These are phyloP conservation scores for Globisporangium okanoganense DNA, from an alignment of 352 stramenopile genomes.

Conservation along the genomic window DNA sequence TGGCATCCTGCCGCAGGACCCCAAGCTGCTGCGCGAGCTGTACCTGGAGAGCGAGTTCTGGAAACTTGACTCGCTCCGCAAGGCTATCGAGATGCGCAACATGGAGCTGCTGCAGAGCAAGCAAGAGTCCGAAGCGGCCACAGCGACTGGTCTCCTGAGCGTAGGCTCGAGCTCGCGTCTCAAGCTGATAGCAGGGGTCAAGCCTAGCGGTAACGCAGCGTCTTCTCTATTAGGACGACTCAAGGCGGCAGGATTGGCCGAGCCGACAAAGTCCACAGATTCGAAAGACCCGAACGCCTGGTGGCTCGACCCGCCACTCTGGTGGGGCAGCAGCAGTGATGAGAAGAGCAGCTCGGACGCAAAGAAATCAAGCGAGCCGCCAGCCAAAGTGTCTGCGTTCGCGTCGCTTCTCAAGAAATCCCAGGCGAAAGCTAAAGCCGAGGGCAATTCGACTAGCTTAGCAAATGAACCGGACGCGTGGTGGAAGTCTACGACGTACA, in stretches of 20 bases:
- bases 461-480: conserved; percentile 35
- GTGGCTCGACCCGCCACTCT: conserved; percentile 61
- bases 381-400: conserved; percentile 14
- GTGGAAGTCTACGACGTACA: conserved; percentile 74
- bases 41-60: conserved; percentile 85
- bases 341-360: conserved; percentile 5
- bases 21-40: conserved; percentile 56
- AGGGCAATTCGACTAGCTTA: neutral
- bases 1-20: conserved; percentile 57
- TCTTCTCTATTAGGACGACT: neutral
- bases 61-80: conserved; percentile 72
- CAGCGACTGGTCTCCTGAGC: conserved; percentile 12
- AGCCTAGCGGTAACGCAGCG: neutral
- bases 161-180: neutral
- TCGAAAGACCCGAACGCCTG: conserved; percentile 33
- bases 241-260: neutral
- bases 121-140: conserved; percentile 19
- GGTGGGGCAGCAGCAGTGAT: conserved; percentile 39
- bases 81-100: conserved; percentile 73
- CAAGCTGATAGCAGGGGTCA: conserved; percentile 2
- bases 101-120: conserved; percentile 52
- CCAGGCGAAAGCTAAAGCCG: conserved; percentile 7
- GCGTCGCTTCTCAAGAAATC: conserved; percentile 23
- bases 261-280: conserved; percentile 2
- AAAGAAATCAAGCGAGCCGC: conserved; percentile 26